Conservation (phyloP, 768 basidiomycete genomes). For the Naganishia randhawae region DNA sequence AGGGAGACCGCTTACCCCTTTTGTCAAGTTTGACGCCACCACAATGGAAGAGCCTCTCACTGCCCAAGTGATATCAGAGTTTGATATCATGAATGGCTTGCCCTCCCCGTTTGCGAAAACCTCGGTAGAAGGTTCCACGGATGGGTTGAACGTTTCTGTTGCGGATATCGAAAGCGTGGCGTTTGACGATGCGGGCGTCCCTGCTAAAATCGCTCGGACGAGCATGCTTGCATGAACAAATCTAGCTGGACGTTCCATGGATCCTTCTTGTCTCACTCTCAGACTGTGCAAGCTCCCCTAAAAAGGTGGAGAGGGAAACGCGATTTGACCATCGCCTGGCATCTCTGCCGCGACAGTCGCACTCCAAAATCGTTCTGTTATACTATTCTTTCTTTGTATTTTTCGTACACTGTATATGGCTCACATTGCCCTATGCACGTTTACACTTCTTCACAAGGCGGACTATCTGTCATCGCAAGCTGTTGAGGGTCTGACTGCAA, state of each 20-base stretch:
- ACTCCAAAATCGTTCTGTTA: background rate
- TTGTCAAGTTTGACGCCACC: slow-evolving; percentile 12
- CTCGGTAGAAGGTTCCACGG: background rate
- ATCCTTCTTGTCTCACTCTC: no score
- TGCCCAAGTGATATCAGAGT: background rate
- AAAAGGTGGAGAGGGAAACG: background rate
- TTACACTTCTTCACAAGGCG: background rate
- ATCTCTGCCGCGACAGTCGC: background rate
- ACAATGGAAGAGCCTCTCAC: slow-evolving; percentile 3
- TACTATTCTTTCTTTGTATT: background rate
- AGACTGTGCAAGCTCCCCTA: no score
- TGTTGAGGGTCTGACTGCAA: no score
- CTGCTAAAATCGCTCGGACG: background rate
- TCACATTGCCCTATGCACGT: background rate
- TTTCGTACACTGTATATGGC: background rate
- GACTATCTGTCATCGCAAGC: no score
- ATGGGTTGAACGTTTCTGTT: background rate
- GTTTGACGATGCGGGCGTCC: background rate
- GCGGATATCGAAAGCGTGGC: slow-evolving; percentile 16
- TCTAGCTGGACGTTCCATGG: no score
- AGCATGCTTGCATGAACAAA: background rate
- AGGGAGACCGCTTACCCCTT: background rate
- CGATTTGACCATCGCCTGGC: background rate
- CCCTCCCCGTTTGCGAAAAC: background rate
- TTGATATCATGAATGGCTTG: background rate